Evolutionary conservation across 73 alveolate species (phyloP).

Genomic region (Uronychia setigera): DNA sequence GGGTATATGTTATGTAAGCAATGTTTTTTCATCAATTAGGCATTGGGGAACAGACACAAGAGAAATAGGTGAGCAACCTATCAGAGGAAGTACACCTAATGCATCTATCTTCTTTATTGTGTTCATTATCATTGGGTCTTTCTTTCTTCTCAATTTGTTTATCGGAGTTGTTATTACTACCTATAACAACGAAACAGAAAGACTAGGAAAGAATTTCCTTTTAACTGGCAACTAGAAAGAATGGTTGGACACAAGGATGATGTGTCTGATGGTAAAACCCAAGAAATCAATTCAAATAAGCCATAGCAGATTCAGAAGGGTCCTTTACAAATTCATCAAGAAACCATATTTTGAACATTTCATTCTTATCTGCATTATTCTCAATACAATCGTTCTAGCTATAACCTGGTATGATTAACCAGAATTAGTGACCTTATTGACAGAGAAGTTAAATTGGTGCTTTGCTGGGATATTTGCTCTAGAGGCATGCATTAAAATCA

Average conservation of each 20-base stretch:
- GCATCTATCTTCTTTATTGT: constrained; percentile 38
- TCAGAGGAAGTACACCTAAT: constrained; percentile 21
- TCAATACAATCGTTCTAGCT: constrained; percentile 39
- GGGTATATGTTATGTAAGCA: constrained; percentile 56
- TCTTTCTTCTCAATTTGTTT: constrained; percentile 34
- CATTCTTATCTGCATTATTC: constrained; percentile 60
- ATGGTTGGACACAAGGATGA: constrained; percentile 16
- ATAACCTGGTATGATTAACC: constrained; percentile 40
- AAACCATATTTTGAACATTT: constrained; percentile 38
- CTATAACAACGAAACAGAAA: constrained; percentile 19
- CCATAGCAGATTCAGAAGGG: neutral
- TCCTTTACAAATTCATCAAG: constrained; percentile 5
- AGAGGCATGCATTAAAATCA: constrained; percentile 45
- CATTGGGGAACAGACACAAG: constrained; percentile 38
- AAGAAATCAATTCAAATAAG: neutral
- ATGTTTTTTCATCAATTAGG: neutral
- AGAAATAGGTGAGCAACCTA: constrained; percentile 21
- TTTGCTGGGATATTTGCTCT: constrained; percentile 41
- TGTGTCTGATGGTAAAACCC: constrained; percentile 9
- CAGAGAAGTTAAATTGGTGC: constrained; percentile 9
- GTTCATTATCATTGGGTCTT: constrained; percentile 51
- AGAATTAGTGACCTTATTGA: neutral
- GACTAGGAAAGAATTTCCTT: constrained; percentile 13
- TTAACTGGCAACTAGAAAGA: constrained; percentile 16
- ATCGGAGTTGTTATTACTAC: constrained; percentile 32